A percentile compares a stretch with the other conserved stretches of the same genome.
phyloP scores from a whole-genome alignment of 108 stramenopile genomes.

The Chaetoceros tenuissimus region DNA sequence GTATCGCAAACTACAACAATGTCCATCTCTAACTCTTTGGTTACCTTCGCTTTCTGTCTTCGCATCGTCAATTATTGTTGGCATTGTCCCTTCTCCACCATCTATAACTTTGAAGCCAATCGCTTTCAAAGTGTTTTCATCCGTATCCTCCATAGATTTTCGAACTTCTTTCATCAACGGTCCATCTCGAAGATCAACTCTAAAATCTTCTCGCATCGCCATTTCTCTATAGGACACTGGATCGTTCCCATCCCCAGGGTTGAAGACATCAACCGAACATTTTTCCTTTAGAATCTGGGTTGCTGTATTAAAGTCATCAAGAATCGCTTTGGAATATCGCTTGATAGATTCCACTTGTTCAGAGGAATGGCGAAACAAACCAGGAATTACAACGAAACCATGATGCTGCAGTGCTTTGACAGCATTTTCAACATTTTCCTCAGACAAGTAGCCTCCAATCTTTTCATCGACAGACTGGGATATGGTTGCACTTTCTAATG shows the following conservation, averaged over 20 bases:
- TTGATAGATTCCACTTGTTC: neutral
- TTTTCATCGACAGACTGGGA: neutral
- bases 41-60: neutral
- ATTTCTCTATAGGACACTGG: conserved; percentile 67
- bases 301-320: conserved; percentile 49
- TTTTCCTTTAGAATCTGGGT: conserved; percentile 31
- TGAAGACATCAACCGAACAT: conserved; percentile 45
- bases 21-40: conserved; percentile 6
- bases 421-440: neutral
- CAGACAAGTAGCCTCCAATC: neutral
- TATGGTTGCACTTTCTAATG: neutral
- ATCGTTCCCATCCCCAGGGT: conserved; percentile 38
- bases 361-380: neutral
- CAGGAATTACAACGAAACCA: neutral
- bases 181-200: conserved; percentile 67
- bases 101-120: neutral
- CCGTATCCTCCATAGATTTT: conserved; percentile 6
- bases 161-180: conserved; percentile 38
- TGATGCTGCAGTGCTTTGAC: neutral
- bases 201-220: conserved; percentile 82
- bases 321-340: conserved; percentile 48
- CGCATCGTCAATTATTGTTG: neutral
- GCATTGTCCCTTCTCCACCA: neutral
- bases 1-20: conserved; percentile 42
- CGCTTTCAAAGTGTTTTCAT: neutral